These are phyloP conservation scores for Kodamaea anthophila DNA, from an alignment of 1,139 yeast species.

Conservation along the genomic window DNA sequence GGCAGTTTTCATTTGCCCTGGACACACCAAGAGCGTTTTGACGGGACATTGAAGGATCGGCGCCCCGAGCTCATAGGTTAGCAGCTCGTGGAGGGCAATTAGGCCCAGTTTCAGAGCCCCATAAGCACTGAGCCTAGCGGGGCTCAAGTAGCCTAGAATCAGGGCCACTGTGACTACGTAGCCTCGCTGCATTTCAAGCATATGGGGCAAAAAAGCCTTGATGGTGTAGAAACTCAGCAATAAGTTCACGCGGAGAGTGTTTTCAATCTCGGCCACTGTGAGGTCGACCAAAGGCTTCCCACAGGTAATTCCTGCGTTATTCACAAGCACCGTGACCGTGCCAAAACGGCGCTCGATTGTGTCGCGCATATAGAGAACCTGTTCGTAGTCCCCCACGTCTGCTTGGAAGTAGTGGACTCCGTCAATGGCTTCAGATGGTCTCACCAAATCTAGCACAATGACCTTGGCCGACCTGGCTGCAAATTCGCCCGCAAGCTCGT, in stretches of 20 bases:
- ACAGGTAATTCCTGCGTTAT: conserved; percentile 74
- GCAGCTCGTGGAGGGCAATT: conserved; percentile 76
- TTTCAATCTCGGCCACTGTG: conserved; percentile 52
- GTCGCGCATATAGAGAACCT: conserved; percentile 32
- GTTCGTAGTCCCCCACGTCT: conserved; percentile 54
- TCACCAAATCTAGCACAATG: conserved; percentile 55
- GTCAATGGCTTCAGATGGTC: conserved; percentile 33
- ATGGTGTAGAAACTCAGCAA: conserved; percentile 64
- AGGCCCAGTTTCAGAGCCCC: conserved; percentile 90
- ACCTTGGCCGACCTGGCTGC: conserved; percentile 39
- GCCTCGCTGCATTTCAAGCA: conserved; percentile 61
- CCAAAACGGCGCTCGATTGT: conserved; percentile 49
- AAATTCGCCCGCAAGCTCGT: conserved; percentile 48
- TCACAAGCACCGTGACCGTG: conserved; percentile 57
- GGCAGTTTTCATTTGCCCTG: conserved; percentile 74
- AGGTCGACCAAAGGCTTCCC: conserved; percentile 55
- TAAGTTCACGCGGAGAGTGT: conserved; percentile 58
- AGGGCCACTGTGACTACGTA: conserved; percentile 78
- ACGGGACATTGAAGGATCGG: conserved; percentile 50
- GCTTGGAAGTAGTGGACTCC: conserved; percentile 55
- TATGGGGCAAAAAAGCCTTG: conserved; percentile 64
- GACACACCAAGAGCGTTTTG: conserved; percentile 70
- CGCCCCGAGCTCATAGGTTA: conserved; percentile 63
- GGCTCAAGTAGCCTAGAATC: conserved; percentile 77
- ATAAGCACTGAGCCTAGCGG: conserved; percentile 74